Evolutionary conservation across 2,329 filamentous ascomycete species (phyloP).

Genomic region (Epichloe sylvatica): DNA sequence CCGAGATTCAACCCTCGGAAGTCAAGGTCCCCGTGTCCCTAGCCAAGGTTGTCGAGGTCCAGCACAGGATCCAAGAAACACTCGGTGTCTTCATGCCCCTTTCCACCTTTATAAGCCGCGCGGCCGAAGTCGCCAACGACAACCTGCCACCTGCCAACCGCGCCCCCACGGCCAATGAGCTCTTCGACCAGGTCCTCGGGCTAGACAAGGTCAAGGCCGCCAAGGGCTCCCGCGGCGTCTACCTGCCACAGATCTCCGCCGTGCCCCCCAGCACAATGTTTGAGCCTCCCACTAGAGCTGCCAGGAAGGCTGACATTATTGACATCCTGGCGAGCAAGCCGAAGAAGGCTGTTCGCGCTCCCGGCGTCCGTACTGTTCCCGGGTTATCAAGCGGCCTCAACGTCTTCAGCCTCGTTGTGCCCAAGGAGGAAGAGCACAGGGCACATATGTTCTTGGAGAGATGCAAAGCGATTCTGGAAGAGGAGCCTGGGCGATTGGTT

Average conservation of each 20-base stretch:
- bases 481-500: conserved; percentile 63
- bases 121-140: conserved; percentile 77
- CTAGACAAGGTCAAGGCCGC: conserved; percentile 34
- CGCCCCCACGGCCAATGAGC: conserved; percentile 55
- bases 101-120: conserved; percentile 74
- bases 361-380: conserved; percentile 22
- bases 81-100: conserved; percentile 72
- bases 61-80: conserved; percentile 63
- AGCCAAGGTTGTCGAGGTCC: conserved; percentile 61
- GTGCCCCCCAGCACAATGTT: conserved; percentile 33
- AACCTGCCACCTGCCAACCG: conserved; percentile 57
- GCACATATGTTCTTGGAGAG: conserved; percentile 72
- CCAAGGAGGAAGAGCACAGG: conserved; percentile 66
- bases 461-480: conserved; percentile 70
- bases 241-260: conserved; percentile 58
- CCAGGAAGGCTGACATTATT: conserved; percentile 53
- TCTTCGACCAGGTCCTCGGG: conserved; percentile 82
- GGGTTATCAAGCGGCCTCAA: conserved; percentile 48
- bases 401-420: conserved; percentile 69
- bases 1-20: conserved; percentile 36
- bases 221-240: conserved; percentile 43
- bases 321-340: conserved; percentile 48
- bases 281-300: conserved; percentile 16
- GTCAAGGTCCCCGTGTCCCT: conserved; percentile 68
- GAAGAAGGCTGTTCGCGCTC: conserved; percentile 12